Conservation (phyloP, 225 moss, liverwort and hornwort species). For the Takakia lepidozioides region DNA sequence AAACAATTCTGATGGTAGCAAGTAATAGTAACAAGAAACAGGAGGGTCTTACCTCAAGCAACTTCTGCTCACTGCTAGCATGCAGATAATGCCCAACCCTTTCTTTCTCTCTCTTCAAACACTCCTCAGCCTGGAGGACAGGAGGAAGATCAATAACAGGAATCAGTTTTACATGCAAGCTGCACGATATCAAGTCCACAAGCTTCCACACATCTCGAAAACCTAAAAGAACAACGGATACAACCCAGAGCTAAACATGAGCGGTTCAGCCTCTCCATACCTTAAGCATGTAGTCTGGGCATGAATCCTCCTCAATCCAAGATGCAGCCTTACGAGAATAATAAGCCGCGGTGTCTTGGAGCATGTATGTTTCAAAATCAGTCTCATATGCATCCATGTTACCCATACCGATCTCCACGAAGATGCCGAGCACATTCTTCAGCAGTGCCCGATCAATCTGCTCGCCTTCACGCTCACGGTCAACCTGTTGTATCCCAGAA, state of each 20-base stretch:
- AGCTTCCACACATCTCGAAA: no score
- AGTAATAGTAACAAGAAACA: no score
- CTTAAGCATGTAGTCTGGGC: slow-evolving; percentile 99
- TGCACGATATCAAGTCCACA: neutral
- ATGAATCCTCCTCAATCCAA: slow-evolving; percentile 99
- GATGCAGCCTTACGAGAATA: slow-evolving; percentile 93
- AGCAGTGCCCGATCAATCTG: slow-evolving; percentile 95
- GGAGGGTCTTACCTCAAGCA: slow-evolving; percentile 77
- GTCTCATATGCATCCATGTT: slow-evolving; percentile 90
- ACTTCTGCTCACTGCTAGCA: slow-evolving; percentile 71
- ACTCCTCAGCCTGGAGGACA: slow-evolving; percentile 62
- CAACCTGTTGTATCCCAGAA: no score
- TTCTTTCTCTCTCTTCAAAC: slow-evolving; percentile 94
- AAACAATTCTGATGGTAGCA: no score
- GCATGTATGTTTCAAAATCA: slow-evolving; percentile 93
- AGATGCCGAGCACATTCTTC: slow-evolving; percentile 95
- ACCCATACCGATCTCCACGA: slow-evolving; percentile 98
- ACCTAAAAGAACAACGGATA: no score
- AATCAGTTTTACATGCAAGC: neutral
- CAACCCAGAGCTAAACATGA: no score
- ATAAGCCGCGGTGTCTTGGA: slow-evolving; percentile 83
- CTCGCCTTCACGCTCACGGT: slow-evolving; percentile 96
- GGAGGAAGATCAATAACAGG: no score
- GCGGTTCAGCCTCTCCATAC: slow-evolving; percentile 22
- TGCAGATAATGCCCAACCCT: slow-evolving; percentile 97